Conservation (phyloP, 306 rosid species). For the Bauhinia variegata region DNA sequence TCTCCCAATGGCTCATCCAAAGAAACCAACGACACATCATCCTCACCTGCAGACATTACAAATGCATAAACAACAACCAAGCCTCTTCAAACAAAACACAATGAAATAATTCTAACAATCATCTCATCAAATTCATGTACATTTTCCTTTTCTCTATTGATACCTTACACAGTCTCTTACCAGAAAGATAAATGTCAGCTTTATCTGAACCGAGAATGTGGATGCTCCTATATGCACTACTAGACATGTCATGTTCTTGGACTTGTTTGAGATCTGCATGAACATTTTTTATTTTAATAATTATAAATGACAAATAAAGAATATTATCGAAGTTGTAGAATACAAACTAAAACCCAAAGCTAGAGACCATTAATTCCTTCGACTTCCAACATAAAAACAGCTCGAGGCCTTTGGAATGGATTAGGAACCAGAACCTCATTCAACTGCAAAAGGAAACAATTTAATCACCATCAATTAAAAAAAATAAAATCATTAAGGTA, state of each 20-base stretch:
- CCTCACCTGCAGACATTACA: constrained; percentile 62
- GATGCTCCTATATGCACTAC: constrained; percentile 50
- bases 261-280: constrained; percentile 56
- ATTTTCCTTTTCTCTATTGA: constrained; percentile 11
- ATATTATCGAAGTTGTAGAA: background rate
- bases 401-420: constrained; percentile 89
- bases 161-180: constrained; percentile 45
- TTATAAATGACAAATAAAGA: constrained; percentile 9
- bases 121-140: constrained; percentile 6
- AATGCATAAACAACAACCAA: constrained; percentile 13
- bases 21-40: constrained; percentile 64
- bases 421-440: constrained; percentile 79
- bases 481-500: constrained; percentile 22
- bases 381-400: constrained; percentile 79
- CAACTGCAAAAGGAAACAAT: constrained; percentile 63
- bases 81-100: constrained; percentile 3
- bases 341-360: constrained; percentile 25
- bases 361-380: constrained; percentile 69
- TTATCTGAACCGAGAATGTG: constrained; percentile 50
- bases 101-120: background rate
- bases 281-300: constrained; percentile 21
- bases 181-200: constrained; percentile 74
- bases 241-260: constrained; percentile 51
- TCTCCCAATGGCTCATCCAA: constrained; percentile 67
- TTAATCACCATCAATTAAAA: constrained; percentile 33